A percentile compares a stretch with the other conserved stretches of the same genome.
Evolutionary conservation across 306 rosid species (phyloP).

Genomic region (Cucurbita argyrosperma): DNA sequence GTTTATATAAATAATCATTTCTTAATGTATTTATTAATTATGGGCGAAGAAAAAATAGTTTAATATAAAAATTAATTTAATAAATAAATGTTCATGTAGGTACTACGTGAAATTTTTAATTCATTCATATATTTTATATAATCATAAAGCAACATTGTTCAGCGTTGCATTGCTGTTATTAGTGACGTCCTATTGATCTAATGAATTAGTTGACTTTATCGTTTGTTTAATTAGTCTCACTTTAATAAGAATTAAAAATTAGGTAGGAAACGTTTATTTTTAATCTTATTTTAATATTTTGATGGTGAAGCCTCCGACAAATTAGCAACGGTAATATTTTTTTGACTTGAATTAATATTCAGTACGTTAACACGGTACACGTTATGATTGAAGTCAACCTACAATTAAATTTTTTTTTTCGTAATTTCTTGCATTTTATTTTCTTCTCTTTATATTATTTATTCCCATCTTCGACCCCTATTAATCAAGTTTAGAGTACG

Average conservation of each 20-base stretch:
- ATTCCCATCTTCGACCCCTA: no score
- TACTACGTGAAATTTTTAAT: background rate
- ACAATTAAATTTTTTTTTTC: no score
- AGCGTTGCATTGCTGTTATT: background rate
- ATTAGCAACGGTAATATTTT: background rate
- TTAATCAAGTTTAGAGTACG: no score
- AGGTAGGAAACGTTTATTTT: background rate
- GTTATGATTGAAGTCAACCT: no score
- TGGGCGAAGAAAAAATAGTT: no score
- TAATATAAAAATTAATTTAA: no score
- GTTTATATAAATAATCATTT: no score
- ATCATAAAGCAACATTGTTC: background rate
- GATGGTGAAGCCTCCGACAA: background rate
- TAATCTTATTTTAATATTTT: background rate
- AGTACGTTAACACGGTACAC: background rate
- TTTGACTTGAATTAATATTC: background rate
- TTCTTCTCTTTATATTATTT: no score
- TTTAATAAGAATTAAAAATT: background rate
- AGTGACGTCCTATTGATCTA: background rate
- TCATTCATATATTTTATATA: background rate
- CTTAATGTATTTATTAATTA: no score
- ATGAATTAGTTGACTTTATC: background rate
- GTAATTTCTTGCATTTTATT: no score
- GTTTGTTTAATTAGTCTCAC: background rate
- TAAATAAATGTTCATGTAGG: background rate